Evolutionary conservation across 345 rosid species (phyloP), one percentile per base, ranked within the genome.

Genomic region (Bruguiera parviflora): DNA sequence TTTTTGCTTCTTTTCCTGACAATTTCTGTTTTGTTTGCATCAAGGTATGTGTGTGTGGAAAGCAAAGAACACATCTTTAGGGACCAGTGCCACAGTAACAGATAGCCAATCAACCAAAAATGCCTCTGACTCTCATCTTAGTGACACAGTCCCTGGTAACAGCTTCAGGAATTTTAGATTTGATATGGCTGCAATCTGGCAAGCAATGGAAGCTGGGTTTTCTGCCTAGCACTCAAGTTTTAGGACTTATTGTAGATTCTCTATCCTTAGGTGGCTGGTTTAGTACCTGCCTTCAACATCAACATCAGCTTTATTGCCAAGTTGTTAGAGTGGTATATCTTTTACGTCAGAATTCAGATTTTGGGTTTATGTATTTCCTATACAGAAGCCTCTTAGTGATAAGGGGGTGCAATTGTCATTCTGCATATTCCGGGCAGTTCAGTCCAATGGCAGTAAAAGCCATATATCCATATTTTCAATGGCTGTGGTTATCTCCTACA

Each of bases 41-140:
- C 65, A 62, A 95, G 97, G 86, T 63, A 75, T 77, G 52, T 79
- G 86, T 56, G 81, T 92, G 65, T 95, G 96, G 93, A 95, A 90
- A 84, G 96, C 93, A 27, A 95, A 72, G 88, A 79, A 79, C 66
- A 76, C 73, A 74, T 78, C 80, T 53, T 77, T 61, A 31, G 99
- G 92, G 66, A 85, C 74, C 69, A 70, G 79, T 76, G 53, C 85
- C 61, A 58, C 71, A 77, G 70, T 75, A 56, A 16, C 47, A 55
- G 96, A 89, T 79, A 77, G 64, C 77, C 91, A 87, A 29, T 60
- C 79, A 52, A 81, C 65, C 16, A 86, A 79, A 73, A 75, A 11
- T 61, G 10, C 80, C 35, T 8, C 79, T 31, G 85, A 83, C 62
- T 58, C 73, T 55, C 87, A 67, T 60, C 78, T 89, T 53, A 82